A percentile compares a stretch with the other conserved stretches of the same genome.
Evolutionary conservation across 2,329 filamentous ascomycete genomes (phyloP).

Genomic region (Phaeophleospora eucalypticola): DNA sequence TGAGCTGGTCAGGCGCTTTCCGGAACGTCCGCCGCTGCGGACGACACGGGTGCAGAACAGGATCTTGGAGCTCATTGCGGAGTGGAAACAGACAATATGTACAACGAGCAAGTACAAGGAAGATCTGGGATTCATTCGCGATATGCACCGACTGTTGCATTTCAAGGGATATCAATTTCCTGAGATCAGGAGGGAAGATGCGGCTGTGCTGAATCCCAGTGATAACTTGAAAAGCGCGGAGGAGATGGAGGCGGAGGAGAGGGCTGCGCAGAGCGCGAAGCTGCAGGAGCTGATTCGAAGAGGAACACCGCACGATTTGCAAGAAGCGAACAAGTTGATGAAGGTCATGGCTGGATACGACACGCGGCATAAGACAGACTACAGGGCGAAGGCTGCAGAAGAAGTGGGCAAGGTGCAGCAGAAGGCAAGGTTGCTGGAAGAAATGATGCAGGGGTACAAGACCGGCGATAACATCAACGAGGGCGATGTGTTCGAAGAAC

Average conservation of each 20-base stretch:
- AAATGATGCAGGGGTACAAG: slow-evolving; percentile 81
- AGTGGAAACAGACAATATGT: slow-evolving; percentile 98
- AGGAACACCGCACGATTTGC: slow-evolving; percentile 85
- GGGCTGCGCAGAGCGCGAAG: slow-evolving; percentile 93
- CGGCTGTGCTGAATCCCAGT: slow-evolving; percentile 91
- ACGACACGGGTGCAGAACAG: slow-evolving; percentile 82
- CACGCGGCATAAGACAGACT: slow-evolving; percentile 92
- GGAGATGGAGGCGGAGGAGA: slow-evolving; percentile 97
- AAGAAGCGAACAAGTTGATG: slow-evolving; percentile 97
- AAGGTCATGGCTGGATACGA: slow-evolving; percentile 99
- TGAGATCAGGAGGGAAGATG: slow-evolving; percentile 86
- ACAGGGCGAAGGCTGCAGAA: slow-evolving; percentile 93
- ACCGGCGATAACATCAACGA: slow-evolving; percentile 73
- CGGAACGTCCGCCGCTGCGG: slow-evolving; percentile 84
- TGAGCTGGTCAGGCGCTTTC: slow-evolving; percentile 92
- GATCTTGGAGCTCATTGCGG: slow-evolving; percentile 94
- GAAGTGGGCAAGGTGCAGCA: slow-evolving; percentile 93
- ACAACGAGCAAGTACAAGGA: slow-evolving; percentile 97
- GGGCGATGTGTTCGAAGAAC: slow-evolving; percentile 71
- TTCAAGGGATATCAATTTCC: slow-evolving; percentile 98
- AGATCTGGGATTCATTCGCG: slow-evolving; percentile 89
- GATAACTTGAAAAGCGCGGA: slow-evolving; percentile 95
- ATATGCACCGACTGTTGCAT: slow-evolving; percentile 93
- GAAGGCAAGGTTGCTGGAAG: slow-evolving; percentile 86
- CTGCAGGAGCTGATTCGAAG: slow-evolving; percentile 92